A percentile compares a stretch with the other conserved stretches of the same genome.
Evolutionary conservation across 1,139 yeast genomes (phyloP).

Genomic region (Suhomyces kunorum): DNA sequence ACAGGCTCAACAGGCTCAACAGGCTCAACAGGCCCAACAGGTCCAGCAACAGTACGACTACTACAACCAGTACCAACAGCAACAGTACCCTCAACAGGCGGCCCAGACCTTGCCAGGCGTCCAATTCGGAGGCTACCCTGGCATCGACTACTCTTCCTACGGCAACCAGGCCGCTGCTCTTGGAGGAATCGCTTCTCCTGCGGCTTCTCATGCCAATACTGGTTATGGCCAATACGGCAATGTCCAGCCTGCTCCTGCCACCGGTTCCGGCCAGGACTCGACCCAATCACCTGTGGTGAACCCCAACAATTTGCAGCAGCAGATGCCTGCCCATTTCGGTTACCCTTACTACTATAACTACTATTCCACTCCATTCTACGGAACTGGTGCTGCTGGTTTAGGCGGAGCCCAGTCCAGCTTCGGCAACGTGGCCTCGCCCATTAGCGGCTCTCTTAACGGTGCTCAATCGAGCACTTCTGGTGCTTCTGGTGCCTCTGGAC

Average conservation of each 20-base stretch:
- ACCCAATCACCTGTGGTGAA: constrained; percentile 36
- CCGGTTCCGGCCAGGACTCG: constrained; percentile 21
- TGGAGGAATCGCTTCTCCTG: constrained; percentile 33
- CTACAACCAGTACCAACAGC: constrained; percentile 42
- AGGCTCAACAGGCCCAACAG: constrained; percentile 22
- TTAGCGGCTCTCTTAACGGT: constrained; percentile 13
- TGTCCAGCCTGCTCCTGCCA: constrained; percentile 21
- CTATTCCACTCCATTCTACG: constrained; percentile 47
- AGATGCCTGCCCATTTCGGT: constrained; percentile 41
- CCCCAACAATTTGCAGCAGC: constrained; percentile 29
- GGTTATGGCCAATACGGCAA: constrained; percentile 30
- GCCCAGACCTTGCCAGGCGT: constrained; percentile 40
- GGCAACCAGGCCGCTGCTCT: constrained; percentile 36
- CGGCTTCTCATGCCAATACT: constrained; percentile 37
- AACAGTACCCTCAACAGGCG: constrained; percentile 45
- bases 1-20: constrained; percentile 16
- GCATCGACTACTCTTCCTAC: constrained; percentile 45
- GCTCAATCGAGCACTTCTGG: constrained; percentile 16
- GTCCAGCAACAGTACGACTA: constrained; percentile 30
- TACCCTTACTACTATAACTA: constrained; percentile 50
- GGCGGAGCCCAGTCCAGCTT: constrained; percentile 30
- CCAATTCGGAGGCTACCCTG: constrained; percentile 49
- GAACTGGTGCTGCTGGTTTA: constrained; percentile 32
- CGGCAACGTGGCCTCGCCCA: constrained; percentile 17
- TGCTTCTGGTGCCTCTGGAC: constrained; percentile 15